Evolutionary conservation across 495 filamentous ascomycete genomes (phyloP), one percentile per base, ranked within the genome.

Genomic region (Cudoniella acicularis): DNA sequence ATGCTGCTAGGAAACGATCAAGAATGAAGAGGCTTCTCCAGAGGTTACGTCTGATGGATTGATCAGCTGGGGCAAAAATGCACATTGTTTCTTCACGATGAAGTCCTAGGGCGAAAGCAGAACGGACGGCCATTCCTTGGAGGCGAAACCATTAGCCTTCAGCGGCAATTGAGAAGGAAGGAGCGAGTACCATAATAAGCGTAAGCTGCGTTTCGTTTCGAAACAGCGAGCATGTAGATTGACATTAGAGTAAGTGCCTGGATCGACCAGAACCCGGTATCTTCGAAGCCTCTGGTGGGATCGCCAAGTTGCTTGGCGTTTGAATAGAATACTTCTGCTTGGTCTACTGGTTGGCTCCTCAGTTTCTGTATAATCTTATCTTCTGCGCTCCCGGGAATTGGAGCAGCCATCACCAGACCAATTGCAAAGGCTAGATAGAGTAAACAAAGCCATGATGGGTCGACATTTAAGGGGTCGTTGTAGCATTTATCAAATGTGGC

Each of bases 11-110:
- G 52, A 86, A 84, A 21, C 83, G 76, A 64, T 87, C 84, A 20
- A 86, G 72, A 27, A 87, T 72, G 61, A 83, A 87, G 25, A 87
- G 64, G 26, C 79, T 82, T 56, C 80, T 76, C 84, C 82, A 86
- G 2, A 87, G 66, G 40, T 81, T 84, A 17, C 74, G 74, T 46
- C 83, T 74, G 17, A 76, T 64, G 20, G 52, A 64, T 65, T 77
- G 73, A 49, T 82, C 72, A 3, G 73, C 69, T 3, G 60, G 50
- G 9, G 62, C 63, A 65, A 82, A 84, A 25, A 82, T 75, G 11
- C 71, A 68, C 73, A 83, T 75, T 11, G 80, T 84, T 57, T 87
- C 83, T 57, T 82, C 82, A 51, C 83, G 73, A 62, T 87, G 84
- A 17, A 87, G 65, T 16, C 84, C 84, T 26, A 86, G 56, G 16